Evolutionary conservation across 495 filamentous ascomycete species (phyloP).

Genomic region (Hyaloscypha variabilis): DNA sequence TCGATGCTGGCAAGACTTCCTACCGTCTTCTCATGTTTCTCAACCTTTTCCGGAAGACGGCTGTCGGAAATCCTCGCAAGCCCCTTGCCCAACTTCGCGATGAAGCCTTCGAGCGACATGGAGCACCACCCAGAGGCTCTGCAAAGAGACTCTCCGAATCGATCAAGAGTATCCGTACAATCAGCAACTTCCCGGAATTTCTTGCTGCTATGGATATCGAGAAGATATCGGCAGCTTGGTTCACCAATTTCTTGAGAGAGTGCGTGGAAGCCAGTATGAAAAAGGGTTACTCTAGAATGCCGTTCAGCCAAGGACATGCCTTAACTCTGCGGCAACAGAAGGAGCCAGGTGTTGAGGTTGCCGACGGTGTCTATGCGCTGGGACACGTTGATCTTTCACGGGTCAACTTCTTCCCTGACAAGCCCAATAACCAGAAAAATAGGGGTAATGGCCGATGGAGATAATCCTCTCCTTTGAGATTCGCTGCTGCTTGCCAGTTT

Average conservation of each 20-base stretch:
- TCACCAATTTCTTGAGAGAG: constrained; percentile 41
- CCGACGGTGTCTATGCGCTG: not conserved
- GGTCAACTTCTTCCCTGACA: constrained; percentile 14
- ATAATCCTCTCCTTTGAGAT: not conserved
- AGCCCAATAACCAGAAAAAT: not conserved
- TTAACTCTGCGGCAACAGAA: constrained; percentile 27
- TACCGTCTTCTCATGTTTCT: constrained; percentile 57
- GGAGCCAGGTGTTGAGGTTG: constrained; percentile 35
- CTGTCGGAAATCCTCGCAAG: constrained; percentile 38
- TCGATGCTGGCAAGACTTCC: constrained; percentile 46
- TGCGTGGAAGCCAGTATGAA: constrained; percentile 42
- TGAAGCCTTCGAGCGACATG: constrained; percentile 49
- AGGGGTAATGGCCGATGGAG: not conserved
- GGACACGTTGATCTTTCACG: not conserved
- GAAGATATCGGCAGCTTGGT: constrained; percentile 30
- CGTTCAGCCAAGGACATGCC: constrained; percentile 34
- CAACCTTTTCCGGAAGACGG: constrained; percentile 49
- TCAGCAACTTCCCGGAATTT: constrained; percentile 47
- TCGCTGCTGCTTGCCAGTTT: not conserved
- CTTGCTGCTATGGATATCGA: constrained; percentile 45
- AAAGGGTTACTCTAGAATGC: constrained; percentile 44
- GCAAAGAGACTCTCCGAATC: constrained; percentile 42
- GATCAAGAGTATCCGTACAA: constrained; percentile 45
- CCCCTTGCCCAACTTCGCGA: constrained; percentile 41
- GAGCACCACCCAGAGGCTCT: constrained; percentile 45